Percentiles rank a stretch among this genome's conserved stretches.
Conservation (phyloP, 1,284 basidiomycete genomes). For the Thecaphora thlaspeos region DNA sequence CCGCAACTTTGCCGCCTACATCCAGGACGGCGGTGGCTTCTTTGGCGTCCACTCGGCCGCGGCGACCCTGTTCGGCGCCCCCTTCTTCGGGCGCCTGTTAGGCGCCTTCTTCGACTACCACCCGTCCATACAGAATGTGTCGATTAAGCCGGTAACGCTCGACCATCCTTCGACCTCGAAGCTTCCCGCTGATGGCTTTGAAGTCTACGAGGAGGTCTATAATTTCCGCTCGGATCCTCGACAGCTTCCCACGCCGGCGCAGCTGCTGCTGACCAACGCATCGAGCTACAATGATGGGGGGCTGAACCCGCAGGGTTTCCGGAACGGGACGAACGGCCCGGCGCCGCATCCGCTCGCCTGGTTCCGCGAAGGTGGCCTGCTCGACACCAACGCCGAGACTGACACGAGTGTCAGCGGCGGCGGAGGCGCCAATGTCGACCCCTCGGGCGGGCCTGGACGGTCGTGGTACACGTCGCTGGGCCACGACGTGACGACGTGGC, state of each 20-base stretch:
- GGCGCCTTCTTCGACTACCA: slow-evolving; percentile 77
- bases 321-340: slow-evolving; percentile 69
- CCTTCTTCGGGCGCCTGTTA: slow-evolving; percentile 64
- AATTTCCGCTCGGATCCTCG: slow-evolving; percentile 76
- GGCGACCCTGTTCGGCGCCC: slow-evolving; percentile 68
- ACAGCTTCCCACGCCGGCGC: slow-evolving; percentile 53
- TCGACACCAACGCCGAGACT: slow-evolving; percentile 16
- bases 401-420: slow-evolving; percentile 23
- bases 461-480: slow-evolving; percentile 79
- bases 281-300: slow-evolving; percentile 28
- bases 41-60: slow-evolving; percentile 70
- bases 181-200: slow-evolving; percentile 17
- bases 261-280: slow-evolving; percentile 41
- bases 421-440: slow-evolving; percentile 23
- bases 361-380: slow-evolving; percentile 69
- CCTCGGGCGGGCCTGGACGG: slow-evolving; percentile 64
- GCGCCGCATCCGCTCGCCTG: slow-evolving; percentile 65
- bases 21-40: slow-evolving; percentile 72
- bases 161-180: slow-evolving; percentile 31
- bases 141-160: slow-evolving; percentile 10
- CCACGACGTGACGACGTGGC: slow-evolving; percentile 68
- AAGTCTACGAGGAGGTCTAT: slow-evolving; percentile 62
- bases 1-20: slow-evolving; percentile 67
- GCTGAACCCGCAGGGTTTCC: slow-evolving; percentile 57
- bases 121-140: slow-evolving; percentile 65